phyloP scores from a whole-genome alignment of 208 protist species.

The Tritrichomonas foetus region DNA sequence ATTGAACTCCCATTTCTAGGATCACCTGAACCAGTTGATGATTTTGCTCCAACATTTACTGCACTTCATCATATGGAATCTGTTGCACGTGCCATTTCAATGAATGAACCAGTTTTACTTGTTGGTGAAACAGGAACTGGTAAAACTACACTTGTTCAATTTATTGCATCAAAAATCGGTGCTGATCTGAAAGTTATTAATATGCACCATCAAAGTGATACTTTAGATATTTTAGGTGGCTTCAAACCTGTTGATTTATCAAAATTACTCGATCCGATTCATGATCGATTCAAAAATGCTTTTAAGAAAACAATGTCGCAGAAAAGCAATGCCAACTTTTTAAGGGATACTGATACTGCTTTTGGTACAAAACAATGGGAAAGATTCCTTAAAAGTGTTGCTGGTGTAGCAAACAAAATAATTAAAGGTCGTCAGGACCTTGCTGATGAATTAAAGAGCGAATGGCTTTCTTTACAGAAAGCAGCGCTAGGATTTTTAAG shows the following conservation, averaged over 20 bases:
- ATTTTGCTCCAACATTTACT: constrained; percentile 3
- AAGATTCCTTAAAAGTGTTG: not conserved
- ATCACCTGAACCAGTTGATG: not conserved
- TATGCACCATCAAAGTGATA: constrained; percentile 97
- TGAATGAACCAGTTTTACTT: constrained; percentile 20
- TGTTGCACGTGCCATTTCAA: constrained; percentile 52
- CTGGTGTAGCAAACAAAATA: not conserved
- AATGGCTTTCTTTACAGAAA: not conserved
- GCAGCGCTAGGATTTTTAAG: not conserved
- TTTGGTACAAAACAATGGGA: constrained; percentile 33
- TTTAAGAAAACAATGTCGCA: constrained; percentile 82
- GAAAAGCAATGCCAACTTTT: constrained; percentile 50
- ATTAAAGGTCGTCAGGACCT: not conserved
- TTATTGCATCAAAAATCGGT: constrained; percentile 64
- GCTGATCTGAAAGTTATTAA: constrained; percentile 87
- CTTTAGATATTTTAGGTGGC: constrained; percentile 95
- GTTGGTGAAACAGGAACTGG: constrained; percentile 95
- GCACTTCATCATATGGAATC: constrained; percentile 72
- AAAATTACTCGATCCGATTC: constrained; percentile 33
- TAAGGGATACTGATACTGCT: not conserved
- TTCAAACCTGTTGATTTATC: constrained; percentile 93
- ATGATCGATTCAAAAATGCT: constrained; percentile 72
- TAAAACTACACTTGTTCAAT: constrained; percentile 75
- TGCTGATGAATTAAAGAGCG: not conserved
- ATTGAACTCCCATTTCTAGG: not conserved